Conservation (phyloP, 139 green algal genomes). For the Volvox africanus region DNA sequence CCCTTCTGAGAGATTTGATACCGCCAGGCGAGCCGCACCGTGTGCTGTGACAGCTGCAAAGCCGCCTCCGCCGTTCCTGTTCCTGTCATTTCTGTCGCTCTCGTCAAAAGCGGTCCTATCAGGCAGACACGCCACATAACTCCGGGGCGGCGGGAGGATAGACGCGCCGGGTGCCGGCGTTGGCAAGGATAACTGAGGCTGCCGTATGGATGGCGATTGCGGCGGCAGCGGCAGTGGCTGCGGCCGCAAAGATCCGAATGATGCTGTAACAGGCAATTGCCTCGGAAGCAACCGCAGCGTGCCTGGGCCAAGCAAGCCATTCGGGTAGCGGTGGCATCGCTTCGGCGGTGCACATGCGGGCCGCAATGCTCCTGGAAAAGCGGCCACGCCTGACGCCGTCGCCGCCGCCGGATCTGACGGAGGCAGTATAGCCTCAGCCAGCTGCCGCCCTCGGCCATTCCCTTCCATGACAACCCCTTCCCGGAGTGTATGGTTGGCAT, state of each 20-base stretch:
- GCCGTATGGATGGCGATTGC: neutral
- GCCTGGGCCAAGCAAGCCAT: neutral
- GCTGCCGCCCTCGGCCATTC: too few relatives aligned
- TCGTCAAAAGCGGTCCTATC: neutral
- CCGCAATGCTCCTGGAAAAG: neutral
- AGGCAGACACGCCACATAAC: too few relatives aligned
- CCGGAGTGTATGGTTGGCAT: too few relatives aligned
- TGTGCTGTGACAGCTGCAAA: neutral
- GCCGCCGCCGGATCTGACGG: neutral
- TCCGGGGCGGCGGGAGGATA: neutral
- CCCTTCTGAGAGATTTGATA: too few relatives aligned
- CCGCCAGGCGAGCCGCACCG: too few relatives aligned
- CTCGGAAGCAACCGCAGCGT: neutral
- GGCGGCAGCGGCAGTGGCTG: neutral
- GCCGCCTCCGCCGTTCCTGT: neutral
- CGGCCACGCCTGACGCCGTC: too few relatives aligned
- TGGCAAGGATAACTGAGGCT: neutral
- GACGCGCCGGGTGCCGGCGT: neutral
- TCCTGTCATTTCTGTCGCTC: too few relatives aligned
- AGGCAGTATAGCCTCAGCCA: neutral
- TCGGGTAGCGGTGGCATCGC: neutral
- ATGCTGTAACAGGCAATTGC: neutral
- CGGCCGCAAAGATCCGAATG: too few relatives aligned
- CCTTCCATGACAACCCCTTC: too few relatives aligned
- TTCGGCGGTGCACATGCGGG: neutral